Evolutionary conservation across 2,329 filamentous ascomycete species (phyloP), one percentile per base, ranked within the genome.

Genomic region (Coniochaeta ligniaria): DNA sequence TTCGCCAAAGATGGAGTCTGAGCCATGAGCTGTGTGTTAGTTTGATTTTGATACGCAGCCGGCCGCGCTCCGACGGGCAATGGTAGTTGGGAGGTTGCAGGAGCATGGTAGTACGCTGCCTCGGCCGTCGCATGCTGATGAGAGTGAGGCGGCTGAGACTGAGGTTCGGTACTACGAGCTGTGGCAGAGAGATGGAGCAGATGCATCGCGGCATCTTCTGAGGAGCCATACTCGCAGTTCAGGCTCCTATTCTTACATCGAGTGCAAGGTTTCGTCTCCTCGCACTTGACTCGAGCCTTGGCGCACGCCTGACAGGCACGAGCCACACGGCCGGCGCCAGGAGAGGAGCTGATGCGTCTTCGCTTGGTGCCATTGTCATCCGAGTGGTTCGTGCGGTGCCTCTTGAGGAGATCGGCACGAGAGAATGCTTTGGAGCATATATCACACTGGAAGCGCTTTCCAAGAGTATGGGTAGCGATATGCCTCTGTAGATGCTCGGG

Each of bases 391-490:
- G 76, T 70, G 47, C 78, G 75, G 65, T 83, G 81, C 16, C 81
- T 76, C 63, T 81, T 81, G 58, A 83, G 73, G 12, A 83, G 73
- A 66, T 83, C 80, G 60, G 80, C 81, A 22, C 81, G 75, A 11
- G 80, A 79, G 67, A 83, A 83, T 6, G 78, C 78, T 66, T 83
- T 83, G 60, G 79, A 76, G 64, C 81, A 83, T 60, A 83, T 73
- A 60, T 72, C 70, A 64, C 79, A 81, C 20, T 73, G 68, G 65
- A 82, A 82, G 33, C 79, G 76, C 57, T 80, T 78, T 6, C 79
- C 79, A 7, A 81, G 72, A 2, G 78, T 81, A 64, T 82, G 79
- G 3, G 78, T 79, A 64, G 79, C 77, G 41, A 81, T 78, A 65
- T 82, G 79, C 28, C 79, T 72, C 59, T 81, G 80, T 12, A 83